phyloP scores from a whole-genome alignment of 805 yeast genomes.

The Wickerhamiella occidentalis region DNA sequence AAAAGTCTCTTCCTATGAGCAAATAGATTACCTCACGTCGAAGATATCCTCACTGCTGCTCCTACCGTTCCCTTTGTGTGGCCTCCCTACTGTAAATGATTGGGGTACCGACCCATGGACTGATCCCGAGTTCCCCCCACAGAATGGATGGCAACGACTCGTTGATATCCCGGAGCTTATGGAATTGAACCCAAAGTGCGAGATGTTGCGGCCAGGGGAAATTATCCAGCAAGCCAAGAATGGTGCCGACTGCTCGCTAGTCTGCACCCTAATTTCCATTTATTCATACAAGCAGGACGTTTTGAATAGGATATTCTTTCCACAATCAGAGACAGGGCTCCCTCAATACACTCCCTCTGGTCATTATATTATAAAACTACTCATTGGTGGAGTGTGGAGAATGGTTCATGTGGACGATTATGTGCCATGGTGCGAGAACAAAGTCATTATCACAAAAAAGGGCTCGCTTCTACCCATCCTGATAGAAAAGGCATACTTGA shows the following conservation, averaged over 20 bases:
- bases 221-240: conserved; percentile 20
- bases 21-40: conserved; percentile 26
- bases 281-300: conserved; percentile 6
- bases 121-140: conserved; percentile 2
- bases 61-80: conserved; percentile 18
- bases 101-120: conserved; percentile 1
- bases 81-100: background rate
- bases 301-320: conserved; percentile 18
- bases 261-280: conserved; percentile 51
- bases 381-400: conserved; percentile 44
- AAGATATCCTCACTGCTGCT: conserved; percentile 26
- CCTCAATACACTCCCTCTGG: conserved; percentile 20
- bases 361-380: conserved; percentile 34
- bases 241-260: conserved; percentile 60
- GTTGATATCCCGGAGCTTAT: background rate
- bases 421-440: conserved; percentile 31
- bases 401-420: conserved; percentile 36
- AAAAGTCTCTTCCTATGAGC: conserved; percentile 15
- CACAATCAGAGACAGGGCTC: background rate
- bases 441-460: background rate
- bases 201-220: conserved; percentile 4
- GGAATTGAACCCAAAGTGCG: background rate
- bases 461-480: conserved; percentile 48
- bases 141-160: background rate
- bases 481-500: conserved; percentile 66